Conservation (phyloP, 345 rosid genomes). For the Trapa incisa region DNA sequence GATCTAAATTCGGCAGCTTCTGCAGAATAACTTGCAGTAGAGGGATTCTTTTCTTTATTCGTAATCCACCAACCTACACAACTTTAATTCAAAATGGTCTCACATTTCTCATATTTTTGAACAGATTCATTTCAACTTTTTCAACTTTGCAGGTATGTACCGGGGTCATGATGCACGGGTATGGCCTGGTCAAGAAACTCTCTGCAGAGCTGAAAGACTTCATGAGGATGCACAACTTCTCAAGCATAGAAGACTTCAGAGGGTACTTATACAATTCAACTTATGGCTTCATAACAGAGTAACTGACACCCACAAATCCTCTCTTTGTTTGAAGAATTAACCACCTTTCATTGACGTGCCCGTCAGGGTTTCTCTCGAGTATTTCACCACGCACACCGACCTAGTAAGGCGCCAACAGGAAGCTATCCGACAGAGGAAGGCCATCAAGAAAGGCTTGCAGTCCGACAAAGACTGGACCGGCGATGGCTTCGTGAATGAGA, state of each 20-base stretch:
- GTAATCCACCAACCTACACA: background rate
- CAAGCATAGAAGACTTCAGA: constrained; percentile 76
- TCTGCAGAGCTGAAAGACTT: constrained; percentile 70
- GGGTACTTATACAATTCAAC: constrained; percentile 35
- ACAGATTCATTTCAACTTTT: background rate
- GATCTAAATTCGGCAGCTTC: too few relatives aligned
- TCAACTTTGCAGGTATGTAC: constrained; percentile 61
- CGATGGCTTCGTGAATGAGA: constrained; percentile 88
- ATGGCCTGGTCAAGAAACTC: constrained; percentile 78
- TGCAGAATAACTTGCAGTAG: too few relatives aligned
- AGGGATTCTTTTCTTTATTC: too few relatives aligned
- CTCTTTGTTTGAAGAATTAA: too few relatives aligned
- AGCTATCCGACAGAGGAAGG: constrained; percentile 73
- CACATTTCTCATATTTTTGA: background rate
- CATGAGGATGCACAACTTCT: constrained; percentile 79
- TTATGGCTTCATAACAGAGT: background rate
- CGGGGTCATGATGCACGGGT: constrained; percentile 97
- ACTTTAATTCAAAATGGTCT: background rate
- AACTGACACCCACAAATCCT: too few relatives aligned
- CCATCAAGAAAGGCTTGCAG: constrained; percentile 57
- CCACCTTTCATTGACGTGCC: background rate
- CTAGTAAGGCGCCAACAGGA: constrained; percentile 70
- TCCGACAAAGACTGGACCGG: constrained; percentile 98
- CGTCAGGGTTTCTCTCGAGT: constrained; percentile 58
- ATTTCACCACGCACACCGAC: constrained; percentile 88